Evolutionary conservation across 1,284 basidiomycete species (phyloP).

Genomic region (Malassezia psittaci): DNA sequence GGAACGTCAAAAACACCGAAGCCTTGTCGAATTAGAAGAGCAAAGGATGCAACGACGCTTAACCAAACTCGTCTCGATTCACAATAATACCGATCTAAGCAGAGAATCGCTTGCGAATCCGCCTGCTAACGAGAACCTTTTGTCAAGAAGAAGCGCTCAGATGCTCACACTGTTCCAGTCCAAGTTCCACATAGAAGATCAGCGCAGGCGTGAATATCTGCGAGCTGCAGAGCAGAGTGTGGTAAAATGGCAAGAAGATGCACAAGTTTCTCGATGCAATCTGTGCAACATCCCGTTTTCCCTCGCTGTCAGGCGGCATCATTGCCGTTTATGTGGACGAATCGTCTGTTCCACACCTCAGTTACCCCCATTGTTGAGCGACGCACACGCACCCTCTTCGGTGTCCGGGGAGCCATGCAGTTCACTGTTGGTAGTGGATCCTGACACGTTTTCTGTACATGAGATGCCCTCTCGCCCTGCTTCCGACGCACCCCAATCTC

Average conservation of each 20-base stretch:
- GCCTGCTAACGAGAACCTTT: not conserved
- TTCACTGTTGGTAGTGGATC: not conserved
- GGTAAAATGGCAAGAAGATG: slow-evolving; percentile 88
- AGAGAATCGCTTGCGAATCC: not conserved
- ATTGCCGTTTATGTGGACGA: slow-evolving; percentile 84
- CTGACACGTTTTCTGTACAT: not conserved
- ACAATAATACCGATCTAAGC: not conserved
- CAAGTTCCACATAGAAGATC: not conserved
- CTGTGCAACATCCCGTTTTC: slow-evolving; percentile 80
- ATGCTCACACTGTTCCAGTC: slow-evolving; percentile 8
- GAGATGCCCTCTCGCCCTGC: slow-evolving; percentile 4
- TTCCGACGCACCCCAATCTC: not conserved
- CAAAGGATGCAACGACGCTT: slow-evolving; percentile 38
- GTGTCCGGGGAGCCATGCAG: slow-evolving; percentile 4
- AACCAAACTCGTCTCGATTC: slow-evolving; percentile 21
- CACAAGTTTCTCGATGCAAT: slow-evolving; percentile 64
- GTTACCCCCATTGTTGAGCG: slow-evolving; percentile 47
- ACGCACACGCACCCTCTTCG: not conserved
- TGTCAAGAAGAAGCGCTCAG: not conserved
- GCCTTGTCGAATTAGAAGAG: slow-evolving; percentile 30
- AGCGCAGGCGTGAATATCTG: not conserved
- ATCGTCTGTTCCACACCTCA: slow-evolving; percentile 84
- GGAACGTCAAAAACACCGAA: slow-evolving; percentile 14
- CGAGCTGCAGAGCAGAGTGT: slow-evolving; percentile 65
- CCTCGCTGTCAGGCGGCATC: slow-evolving; percentile 85